Base-by-base conservation (phyloP, 306 rosid genomes). In the Glycine latifolia region DNA sequence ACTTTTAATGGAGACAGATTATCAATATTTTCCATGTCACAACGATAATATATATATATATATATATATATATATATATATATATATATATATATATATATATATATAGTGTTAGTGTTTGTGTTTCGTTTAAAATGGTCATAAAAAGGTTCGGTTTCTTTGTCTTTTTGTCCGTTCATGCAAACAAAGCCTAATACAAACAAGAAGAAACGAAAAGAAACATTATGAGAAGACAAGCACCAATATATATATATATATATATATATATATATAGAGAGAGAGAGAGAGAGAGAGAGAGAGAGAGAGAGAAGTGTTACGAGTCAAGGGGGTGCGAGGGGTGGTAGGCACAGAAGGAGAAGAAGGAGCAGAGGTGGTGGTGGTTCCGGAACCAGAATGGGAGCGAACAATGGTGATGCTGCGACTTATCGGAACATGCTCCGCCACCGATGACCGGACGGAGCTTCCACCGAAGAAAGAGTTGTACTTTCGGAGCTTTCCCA, bases 401-500 rank as follows among this genome's bases (percentile, higher is more conserved):
- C 88, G 85, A 35, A 89, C 75, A 79, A 95, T 87, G 72, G 91
- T 93, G 83, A 95, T 91, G 85, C 85, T 86, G 47, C 98, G 98
- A 59, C 87, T 88, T 33, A 95, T 66, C 6, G 87, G 85, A 0
- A 85, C 83, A 31, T 88, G 85, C n/a, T 58, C 56, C 59, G 37
- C 46, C 82, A 63, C 20, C 17, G 90, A 8, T 4, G 92, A 70
- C 3, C 82, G 69, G 8, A 37, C 0, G 8, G 66, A 3, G 13
- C 65, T 3, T 65, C 67, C n/a, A 49, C 69, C 79, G 14, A 88
- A 70, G 77, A 90, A 67, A 10, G 98, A 88, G 59, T 91, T 80
- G 50, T 71, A 89, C 76, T 93, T 93, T 10, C 99, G 97, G 81
- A 93, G 97, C 77, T 89, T 92, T 16, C 95, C 88, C 63, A 95